Base-by-base conservation (phyloP, 805 yeast species). In the Kodamaea leandrae region DNA sequence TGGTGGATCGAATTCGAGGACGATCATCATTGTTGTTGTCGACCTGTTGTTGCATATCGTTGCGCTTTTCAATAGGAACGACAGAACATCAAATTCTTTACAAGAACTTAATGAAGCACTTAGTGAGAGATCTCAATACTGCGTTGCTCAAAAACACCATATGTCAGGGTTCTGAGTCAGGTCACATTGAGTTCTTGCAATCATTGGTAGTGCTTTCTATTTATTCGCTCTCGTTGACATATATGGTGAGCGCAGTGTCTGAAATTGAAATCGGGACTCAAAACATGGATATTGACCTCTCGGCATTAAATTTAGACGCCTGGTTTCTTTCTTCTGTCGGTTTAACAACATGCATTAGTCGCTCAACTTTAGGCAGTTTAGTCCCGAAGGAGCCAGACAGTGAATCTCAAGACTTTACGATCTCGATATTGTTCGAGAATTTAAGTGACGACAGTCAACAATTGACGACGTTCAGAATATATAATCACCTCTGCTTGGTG, bases 261-360 rank as follows among this genome's bases (percentile, higher is more conserved):
- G 34, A 39, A 5, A 19, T 42, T 3, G 52, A 48, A 3, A 45
- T 45, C 17, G 53, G 48, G 21, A 7, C 37, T 17, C 13, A 16
- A 6, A 21, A 30, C 10, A 42, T 37, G 26, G 21, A 28, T 10
- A 48, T 43, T 15, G 47, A 36, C 20, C 44, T 30, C 6, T 29
- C 23, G 5, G 40, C 36, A 10, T 55, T 80, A 37, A 66, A 69
- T 24, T 61, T 85, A 14, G 95, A 86, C 54, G 80, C 83, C 1
- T 85, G 91, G 91, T 68, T 71, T 41, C 57, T 83, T 20, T 78
- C 87, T 3, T 80, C 83, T 4, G 47, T 80, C 8, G 93, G 86
- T 0, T 68, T 86, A 13, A 77, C 80, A 45, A 77, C 80, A 35
- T 82, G 80, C 51, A 58, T 80, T 17, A 71, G 83, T 3, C 69